These are phyloP conservation scores for Petrea volubilis DNA, from an alignment of 257 asterid species.

Conservation along the genomic window DNA sequence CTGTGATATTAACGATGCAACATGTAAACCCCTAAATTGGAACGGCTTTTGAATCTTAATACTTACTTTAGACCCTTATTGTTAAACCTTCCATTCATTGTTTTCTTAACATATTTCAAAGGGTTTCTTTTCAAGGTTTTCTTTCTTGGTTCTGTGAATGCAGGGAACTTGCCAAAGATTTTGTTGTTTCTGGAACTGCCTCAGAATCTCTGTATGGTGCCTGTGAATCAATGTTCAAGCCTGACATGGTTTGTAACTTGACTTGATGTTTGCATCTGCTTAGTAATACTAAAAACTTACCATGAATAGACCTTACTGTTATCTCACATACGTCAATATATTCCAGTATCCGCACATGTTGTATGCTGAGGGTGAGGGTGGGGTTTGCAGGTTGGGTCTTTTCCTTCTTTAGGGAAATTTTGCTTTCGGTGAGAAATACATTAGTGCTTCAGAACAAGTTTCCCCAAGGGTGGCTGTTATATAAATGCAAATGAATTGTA, in stretches of 20 bases:
- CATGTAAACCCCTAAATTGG: not conserved
- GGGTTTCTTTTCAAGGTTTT: not conserved
- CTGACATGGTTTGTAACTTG: conserved; percentile 73
- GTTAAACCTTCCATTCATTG: not conserved
- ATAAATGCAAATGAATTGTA: not conserved
- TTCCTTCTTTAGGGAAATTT: not conserved
- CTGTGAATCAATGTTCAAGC: conserved; percentile 96
- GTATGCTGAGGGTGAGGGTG: not conserved
- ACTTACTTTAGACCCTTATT: not conserved
- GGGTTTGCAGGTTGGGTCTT: too few species aligned
- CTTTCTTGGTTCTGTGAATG: conserved; percentile 17
- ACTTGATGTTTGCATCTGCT: conserved; percentile 5
- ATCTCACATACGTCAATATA: not conserved
- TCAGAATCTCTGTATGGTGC: conserved; percentile 99
- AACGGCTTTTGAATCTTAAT: not conserved
- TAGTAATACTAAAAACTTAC: conserved; percentile 6
- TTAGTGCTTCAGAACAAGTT: conserved; percentile 11
- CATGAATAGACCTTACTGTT: not conserved
- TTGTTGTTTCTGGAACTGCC: conserved; percentile 96
- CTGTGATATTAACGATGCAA: not conserved
- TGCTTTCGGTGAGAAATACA: not conserved
- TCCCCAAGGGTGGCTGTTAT: not conserved
- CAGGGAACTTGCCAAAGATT: conserved; percentile 98
- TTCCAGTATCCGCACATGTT: not conserved
- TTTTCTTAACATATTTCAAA: not conserved